Percentiles rank a stretch among this genome's conserved stretches.
Evolutionary conservation across 257 asterid species (phyloP).

Genomic region (Penstemon eatonii): DNA sequence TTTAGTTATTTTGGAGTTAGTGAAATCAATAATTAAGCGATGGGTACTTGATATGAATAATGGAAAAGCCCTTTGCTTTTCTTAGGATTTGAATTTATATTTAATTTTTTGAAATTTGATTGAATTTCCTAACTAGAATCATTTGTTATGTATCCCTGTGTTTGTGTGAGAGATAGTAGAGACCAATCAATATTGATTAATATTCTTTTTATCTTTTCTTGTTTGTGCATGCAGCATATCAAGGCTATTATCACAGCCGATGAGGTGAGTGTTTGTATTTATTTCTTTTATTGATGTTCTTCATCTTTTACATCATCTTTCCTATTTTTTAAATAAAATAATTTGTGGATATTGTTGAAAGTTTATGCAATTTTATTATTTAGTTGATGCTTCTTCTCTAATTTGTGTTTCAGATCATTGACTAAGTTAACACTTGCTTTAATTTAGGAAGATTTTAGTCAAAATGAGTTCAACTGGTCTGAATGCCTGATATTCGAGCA

Average conservation of each 20-base stretch:
- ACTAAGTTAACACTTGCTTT: neutral
- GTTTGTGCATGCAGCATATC: conserved; percentile 73
- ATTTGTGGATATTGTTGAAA: neutral
- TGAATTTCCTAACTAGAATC: too few species aligned
- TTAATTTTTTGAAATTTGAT: neutral
- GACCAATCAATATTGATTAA: conserved; percentile 3
- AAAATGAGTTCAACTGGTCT: neutral
- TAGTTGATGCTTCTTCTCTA: conserved; percentile 2
- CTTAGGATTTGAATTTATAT: neutral
- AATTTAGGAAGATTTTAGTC: neutral
- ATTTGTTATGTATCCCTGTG: neutral
- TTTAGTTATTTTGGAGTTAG: neutral
- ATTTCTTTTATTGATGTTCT: neutral
- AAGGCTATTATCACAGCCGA: conserved; percentile 91
- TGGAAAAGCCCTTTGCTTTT: neutral
- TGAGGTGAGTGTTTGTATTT: conserved; percentile 52
- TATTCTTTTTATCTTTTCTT: conserved; percentile 18
- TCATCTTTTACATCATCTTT: neutral
- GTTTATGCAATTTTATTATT: conserved; percentile 1
- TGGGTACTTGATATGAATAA: conserved; percentile 8
- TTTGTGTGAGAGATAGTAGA: neutral
- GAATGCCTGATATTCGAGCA: neutral
- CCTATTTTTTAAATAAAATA: neutral
- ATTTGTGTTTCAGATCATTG: conserved; percentile 7
- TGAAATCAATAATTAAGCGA: neutral